Percentiles rank a stretch among this genome's conserved stretches.
These are phyloP conservation scores for Hemisphaericaspora subhashii DNA, from an alignment of 1,139 yeast species.

Conservation along the genomic window DNA sequence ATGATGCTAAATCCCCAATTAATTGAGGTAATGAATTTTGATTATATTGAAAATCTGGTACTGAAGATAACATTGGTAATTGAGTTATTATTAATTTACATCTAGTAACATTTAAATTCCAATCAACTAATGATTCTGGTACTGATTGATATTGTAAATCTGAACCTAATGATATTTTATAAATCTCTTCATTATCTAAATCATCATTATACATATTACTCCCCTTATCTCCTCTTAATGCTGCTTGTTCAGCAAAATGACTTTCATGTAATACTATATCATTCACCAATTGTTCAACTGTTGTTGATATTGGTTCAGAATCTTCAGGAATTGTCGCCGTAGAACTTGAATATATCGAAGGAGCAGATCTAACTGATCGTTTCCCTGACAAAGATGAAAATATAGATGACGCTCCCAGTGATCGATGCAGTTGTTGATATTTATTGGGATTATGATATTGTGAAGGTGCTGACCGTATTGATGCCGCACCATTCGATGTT, in stretches of 20 bases:
- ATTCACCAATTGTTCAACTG: slow-evolving; percentile 47
- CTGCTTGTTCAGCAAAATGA: slow-evolving; percentile 24
- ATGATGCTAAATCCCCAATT: slow-evolving; percentile 45
- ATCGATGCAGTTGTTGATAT: slow-evolving; percentile 16
- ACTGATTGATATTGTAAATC: slow-evolving; percentile 41
- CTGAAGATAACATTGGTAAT: slow-evolving; percentile 40
- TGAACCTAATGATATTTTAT: slow-evolving; percentile 44
- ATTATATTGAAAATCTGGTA: slow-evolving; percentile 38
- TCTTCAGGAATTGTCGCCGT: slow-evolving; percentile 53
- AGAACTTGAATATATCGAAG: slow-evolving; percentile 42
- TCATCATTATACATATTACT: slow-evolving; percentile 11
- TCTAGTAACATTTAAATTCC: slow-evolving; percentile 49
- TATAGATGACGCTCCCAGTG: slow-evolving; percentile 14
- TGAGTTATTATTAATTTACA: slow-evolving; percentile 42
- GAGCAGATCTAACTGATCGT: slow-evolving; percentile 45
- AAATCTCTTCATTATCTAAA: slow-evolving; percentile 29
- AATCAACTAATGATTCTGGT: slow-evolving; percentile 44
- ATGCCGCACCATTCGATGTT: slow-evolving; percentile 24
- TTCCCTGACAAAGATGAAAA: slow-evolving; percentile 35
- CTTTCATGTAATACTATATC: slow-evolving; percentile 45
- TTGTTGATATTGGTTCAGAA: slow-evolving; percentile 42
- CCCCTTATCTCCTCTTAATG: slow-evolving; percentile 4
- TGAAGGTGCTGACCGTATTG: slow-evolving; percentile 37
- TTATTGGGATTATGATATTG: slow-evolving; percentile 18
- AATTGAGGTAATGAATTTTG: slow-evolving; percentile 39